phyloP scores from a whole-genome alignment of 495 filamentous ascomycete genomes.

The Xylaria palmicola region DNA sequence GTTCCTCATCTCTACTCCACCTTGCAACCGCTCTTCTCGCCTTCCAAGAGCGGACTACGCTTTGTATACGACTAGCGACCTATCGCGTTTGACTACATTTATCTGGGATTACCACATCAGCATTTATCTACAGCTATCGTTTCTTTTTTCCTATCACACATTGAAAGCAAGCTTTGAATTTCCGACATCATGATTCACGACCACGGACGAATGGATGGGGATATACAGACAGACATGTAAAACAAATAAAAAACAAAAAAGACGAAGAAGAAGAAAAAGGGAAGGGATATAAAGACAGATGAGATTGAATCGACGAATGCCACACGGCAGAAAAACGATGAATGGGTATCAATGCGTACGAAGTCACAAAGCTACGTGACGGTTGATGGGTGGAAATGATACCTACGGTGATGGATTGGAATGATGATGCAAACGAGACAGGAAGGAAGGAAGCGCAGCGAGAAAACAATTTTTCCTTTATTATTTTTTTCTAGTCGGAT shows the following conservation, averaged over 20 bases:
- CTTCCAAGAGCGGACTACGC: too few relatives aligned
- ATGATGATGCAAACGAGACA: not conserved
- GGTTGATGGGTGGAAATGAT: not conserved
- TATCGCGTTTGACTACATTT: not conserved
- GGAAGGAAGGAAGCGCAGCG: not conserved
- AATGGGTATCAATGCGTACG: not conserved
- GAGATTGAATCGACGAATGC: not conserved
- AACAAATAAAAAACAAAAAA: constrained; percentile 14
- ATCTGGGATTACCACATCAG: too few relatives aligned
- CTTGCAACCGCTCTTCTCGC: too few relatives aligned
- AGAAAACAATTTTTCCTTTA: constrained; percentile 7
- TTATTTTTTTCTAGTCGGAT: not conserved
- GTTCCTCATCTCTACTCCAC: too few relatives aligned
- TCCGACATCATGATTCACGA: constrained; percentile 29
- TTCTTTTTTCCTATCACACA: too few relatives aligned
- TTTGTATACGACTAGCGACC: not conserved
- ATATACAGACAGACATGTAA: constrained; percentile 22
- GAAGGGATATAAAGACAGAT: not conserved
- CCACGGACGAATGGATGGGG: constrained; percentile 10
- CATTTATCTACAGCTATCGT: too few relatives aligned
- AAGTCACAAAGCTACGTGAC: not conserved
- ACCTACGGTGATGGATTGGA: not conserved
- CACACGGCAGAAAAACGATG: constrained; percentile 7
- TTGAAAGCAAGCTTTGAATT: constrained; percentile 7
- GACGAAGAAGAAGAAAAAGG: constrained; percentile 18